phyloP scores from a whole-genome alignment of 2,329 filamentous ascomycete species.

The Pseudocercospora fuligena region DNA sequence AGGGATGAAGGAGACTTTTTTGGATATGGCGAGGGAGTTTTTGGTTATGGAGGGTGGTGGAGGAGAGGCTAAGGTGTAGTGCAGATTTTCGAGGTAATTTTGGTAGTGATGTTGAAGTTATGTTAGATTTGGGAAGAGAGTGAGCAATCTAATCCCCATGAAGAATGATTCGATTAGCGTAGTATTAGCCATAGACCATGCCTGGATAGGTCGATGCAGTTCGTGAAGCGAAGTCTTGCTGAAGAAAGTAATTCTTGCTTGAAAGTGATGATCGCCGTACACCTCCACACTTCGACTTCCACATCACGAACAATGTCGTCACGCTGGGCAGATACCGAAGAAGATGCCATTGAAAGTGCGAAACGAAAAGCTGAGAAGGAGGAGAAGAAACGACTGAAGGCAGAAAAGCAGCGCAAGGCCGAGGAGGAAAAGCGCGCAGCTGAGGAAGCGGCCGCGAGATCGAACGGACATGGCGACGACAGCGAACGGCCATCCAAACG shows the following conservation, averaged over 20 bases:
- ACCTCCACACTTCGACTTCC: neutral
- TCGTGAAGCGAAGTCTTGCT: no score
- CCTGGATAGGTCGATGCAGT: no score
- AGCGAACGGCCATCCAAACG: constrained; percentile 59
- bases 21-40: constrained; percentile 13
- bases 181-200: no score
- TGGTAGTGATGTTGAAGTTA: no score
- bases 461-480: constrained; percentile 35
- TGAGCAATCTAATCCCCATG: no score
- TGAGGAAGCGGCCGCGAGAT: constrained; percentile 32
- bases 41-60: neutral
- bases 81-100: no score
- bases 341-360: constrained; percentile 75
- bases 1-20: neutral
- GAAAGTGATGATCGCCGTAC: neutral
- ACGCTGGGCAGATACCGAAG: constrained; percentile 85
- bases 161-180: no score
- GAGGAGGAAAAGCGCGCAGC: constrained; percentile 55
- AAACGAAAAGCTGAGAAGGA: constrained; percentile 82
- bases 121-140: no score
- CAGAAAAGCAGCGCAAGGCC: constrained; percentile 74
- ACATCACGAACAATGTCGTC: constrained; percentile 54
- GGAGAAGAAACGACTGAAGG: constrained; percentile 83
- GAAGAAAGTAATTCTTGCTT: no score
- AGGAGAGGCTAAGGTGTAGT: neutral